Evolutionary conservation across 768 basidiomycete species (phyloP).

Genomic region (Wakefieldia striispora): DNA sequence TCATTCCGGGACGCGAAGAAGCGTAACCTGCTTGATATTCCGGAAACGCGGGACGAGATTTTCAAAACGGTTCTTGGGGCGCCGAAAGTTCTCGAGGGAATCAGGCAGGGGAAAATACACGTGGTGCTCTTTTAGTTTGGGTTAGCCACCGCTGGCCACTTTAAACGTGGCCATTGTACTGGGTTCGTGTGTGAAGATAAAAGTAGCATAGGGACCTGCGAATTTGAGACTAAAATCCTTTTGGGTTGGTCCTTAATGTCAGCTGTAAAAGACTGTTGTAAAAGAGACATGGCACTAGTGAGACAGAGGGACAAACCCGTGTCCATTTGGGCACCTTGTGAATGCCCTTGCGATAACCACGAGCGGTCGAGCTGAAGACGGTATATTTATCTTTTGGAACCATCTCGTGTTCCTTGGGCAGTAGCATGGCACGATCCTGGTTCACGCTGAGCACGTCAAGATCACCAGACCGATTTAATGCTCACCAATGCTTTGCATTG

Average conservation of each 20-base stretch:
- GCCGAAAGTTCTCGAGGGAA: constrained; percentile 56
- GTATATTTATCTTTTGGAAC: constrained; percentile 92
- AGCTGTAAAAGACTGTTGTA: constrained; percentile 45
- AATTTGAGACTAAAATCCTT: constrained; percentile 78
- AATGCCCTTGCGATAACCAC: constrained; percentile 88
- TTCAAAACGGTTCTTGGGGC: constrained; percentile 72
- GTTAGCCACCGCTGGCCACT: background rate
- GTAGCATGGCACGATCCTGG: constrained; percentile 69
- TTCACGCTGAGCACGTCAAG: background rate
- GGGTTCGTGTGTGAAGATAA: constrained; percentile 1
- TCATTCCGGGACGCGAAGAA: constrained; percentile 75
- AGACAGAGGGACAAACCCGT: constrained; percentile 51
- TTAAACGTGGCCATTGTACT: background rate
- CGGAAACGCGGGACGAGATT: constrained; percentile 79
- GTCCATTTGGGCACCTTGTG: constrained; percentile 99
- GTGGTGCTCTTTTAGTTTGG: constrained; percentile 69
- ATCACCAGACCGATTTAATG: constrained; percentile 9
- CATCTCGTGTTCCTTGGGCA: constrained; percentile 97
- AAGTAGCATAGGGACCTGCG: constrained; percentile 32
- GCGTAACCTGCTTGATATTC: constrained; percentile 73
- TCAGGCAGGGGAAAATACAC: constrained; percentile 71
- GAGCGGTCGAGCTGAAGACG: constrained; percentile 65
- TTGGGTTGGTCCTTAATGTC: constrained; percentile 84
- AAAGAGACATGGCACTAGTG: background rate
- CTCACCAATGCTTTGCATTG: constrained; percentile 74